Evolutionary conservation across 805 yeast genomes (phyloP).

Genomic region (Sugiyamaella boreocaroliniensis): DNA sequence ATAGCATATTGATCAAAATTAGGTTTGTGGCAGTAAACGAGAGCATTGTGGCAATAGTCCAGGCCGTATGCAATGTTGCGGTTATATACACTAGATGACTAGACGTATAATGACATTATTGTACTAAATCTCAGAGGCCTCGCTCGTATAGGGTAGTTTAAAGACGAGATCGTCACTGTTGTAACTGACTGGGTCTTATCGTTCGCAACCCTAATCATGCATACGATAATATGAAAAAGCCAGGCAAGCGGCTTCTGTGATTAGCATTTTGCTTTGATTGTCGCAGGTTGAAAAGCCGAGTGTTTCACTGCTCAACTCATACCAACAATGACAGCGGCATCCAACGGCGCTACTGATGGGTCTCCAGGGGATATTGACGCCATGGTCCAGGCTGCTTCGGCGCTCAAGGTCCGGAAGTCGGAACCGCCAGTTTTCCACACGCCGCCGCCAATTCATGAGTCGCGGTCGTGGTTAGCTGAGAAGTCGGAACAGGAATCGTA

Average conservation of each 20-base stretch:
- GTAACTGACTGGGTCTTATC: background rate
- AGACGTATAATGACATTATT: too few species aligned
- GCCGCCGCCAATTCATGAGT: slow-evolving; percentile 17
- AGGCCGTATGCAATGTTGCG: too few species aligned
- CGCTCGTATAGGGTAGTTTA: too few species aligned
- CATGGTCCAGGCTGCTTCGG: slow-evolving; percentile 7
- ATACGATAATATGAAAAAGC: background rate
- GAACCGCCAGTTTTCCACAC: slow-evolving; percentile 15
- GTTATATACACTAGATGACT: too few species aligned
- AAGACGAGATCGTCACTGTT: too few species aligned
- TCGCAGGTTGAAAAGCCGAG: background rate
- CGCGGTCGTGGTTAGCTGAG: slow-evolving; percentile 16
- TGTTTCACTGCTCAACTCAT: background rate
- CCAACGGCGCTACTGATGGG: background rate
- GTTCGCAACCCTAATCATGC: background rate
- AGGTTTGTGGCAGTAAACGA: too few species aligned
- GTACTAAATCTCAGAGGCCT: too few species aligned
- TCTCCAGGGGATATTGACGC: background rate
- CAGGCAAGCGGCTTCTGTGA: background rate
- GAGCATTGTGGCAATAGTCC: too few species aligned
- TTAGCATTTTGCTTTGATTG: background rate
- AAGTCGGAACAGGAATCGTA: slow-evolving; percentile 20
- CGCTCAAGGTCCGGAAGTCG: background rate
- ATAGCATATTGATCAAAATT: background rate
- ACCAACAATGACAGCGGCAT: background rate